These are phyloP conservation scores for Fusarium bactridioides DNA, from an alignment of 2,329 filamentous ascomycete genomes.

Conservation along the genomic window DNA sequence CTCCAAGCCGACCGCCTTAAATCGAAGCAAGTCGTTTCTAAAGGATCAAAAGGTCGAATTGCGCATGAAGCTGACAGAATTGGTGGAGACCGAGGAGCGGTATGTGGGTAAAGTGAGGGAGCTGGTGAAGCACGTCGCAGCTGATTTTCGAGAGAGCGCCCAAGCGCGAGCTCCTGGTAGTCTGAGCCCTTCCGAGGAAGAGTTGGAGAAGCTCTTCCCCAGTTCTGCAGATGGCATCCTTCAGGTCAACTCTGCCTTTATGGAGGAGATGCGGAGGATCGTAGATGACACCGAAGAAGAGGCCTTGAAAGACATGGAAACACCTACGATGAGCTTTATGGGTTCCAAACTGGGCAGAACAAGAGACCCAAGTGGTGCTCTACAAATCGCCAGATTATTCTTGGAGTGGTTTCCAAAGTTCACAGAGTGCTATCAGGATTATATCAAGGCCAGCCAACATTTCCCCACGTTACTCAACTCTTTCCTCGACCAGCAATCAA, in stretches of 20 bases:
- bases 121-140: conserved; percentile 80
- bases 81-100: conserved; percentile 92
- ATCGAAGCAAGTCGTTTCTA: conserved; percentile 78
- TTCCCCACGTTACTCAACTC: conserved; percentile 83
- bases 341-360: conserved; percentile 56
- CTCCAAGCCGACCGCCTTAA: conserved; percentile 83
- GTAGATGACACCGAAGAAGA: conserved; percentile 86
- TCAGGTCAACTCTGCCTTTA: conserved; percentile 80
- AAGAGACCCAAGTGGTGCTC: conserved; percentile 79
- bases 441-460: conserved; percentile 88
- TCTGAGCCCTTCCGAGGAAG: conserved; percentile 74
- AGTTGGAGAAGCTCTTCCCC: conserved; percentile 82
- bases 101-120: conserved; percentile 91
- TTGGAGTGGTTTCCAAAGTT: conserved; percentile 95
- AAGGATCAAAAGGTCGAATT: conserved; percentile 84
- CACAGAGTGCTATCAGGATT: conserved; percentile 88
- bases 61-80: conserved; percentile 86
- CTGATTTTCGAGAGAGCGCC: conserved; percentile 78
- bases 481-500: conserved; percentile 82
- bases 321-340: conserved; percentile 52
- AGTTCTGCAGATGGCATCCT: conserved; percentile 81
- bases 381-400: conserved; percentile 80
- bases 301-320: conserved; percentile 78
- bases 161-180: conserved; percentile 66
- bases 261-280: conserved; percentile 76